A percentile compares a stretch with the other conserved stretches of the same genome.
These are phyloP conservation scores for Mycena indigotica DNA, from an alignment of 768 basidiomycete genomes.

Conservation along the genomic window DNA sequence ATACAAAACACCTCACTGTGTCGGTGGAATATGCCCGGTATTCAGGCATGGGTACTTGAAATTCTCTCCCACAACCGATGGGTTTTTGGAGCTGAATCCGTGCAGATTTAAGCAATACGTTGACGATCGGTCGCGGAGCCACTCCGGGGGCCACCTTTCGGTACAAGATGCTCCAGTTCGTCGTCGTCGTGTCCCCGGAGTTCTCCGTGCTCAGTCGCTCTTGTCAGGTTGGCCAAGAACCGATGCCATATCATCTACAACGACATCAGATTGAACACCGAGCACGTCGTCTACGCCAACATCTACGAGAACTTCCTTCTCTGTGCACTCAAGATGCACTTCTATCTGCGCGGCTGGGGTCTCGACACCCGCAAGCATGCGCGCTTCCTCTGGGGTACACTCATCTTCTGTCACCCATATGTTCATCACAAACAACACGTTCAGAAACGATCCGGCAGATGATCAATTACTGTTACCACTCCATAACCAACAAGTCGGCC, in stretches of 20 bases:
- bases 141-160: conserved; percentile 65
- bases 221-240: conserved; percentile 63
- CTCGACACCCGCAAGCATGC: conserved; percentile 43
- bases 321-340: conserved; percentile 83
- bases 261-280: conserved; percentile 70
- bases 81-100: background rate
- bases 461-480: conserved; percentile 56
- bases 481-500: conserved; percentile 49
- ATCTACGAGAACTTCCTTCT: conserved; percentile 85
- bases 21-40: conserved; percentile 79
- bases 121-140: conserved; percentile 71
- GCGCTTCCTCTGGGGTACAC: conserved; percentile 59
- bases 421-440: conserved; percentile 3
- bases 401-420: background rate
- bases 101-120: conserved; percentile 63
- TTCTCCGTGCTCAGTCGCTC: background rate
- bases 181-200: conserved; percentile 7
- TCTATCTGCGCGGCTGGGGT: conserved; percentile 72
- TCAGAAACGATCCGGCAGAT: conserved; percentile 65
- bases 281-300: conserved; percentile 68
- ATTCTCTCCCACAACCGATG: background rate
- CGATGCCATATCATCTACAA: conserved; percentile 80
- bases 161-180: conserved; percentile 76
- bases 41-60: conserved; percentile 54
- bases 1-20: conserved; percentile 76